Base-by-base conservation (phyloP, 1,284 basidiomycete genomes). In the Melampsora americana region DNA sequence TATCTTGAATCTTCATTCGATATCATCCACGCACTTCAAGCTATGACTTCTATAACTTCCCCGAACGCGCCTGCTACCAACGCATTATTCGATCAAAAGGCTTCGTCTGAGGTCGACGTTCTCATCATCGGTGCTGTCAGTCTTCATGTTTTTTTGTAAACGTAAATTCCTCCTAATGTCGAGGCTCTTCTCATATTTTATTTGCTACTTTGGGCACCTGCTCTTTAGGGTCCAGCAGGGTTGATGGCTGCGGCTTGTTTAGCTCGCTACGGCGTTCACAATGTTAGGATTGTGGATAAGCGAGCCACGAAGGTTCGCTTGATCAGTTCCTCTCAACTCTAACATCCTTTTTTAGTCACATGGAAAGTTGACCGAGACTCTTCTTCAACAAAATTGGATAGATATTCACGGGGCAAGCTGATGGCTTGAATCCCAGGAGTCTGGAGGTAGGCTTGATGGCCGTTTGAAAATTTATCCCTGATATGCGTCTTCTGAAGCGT, bases 351-450 rank as follows among this genome's bases (percentile, higher is more conserved):
- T 32, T 53, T 32, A 28, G 26, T 14, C n/a, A 16, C 20, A 2
- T 28, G 18, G 42, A 50, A 39, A 12, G 5, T 67, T 28, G n/a
- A 56, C 14, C 9, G 35, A 48, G 26, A 48, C 44, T 30, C 30
- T 62, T 53, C 4, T 75, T 28, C n/a, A 46, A 66, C 18, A 9
- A 32, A 26, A 11, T 20, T 28, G 6, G 53, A 12, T 16, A 77
- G 74, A 64, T 77, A 23, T 77, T 77, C 46, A 77, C 74, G 18
- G 67, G 74, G n/a, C 74, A 77, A 77, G 74, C 74, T 32, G 74
- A 77, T 66, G 74, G 66, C n/a, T 62, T 77, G 12, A 77, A 69
- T 50, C 74, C 74, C 5, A 66, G 74, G 42, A 68, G 59, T 48
- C 44, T 77, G 46, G 74, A 77, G 67, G 74, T 64, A 69, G 53